These are phyloP conservation scores for Marchantia paleacea DNA, from an alignment of 225 moss, liverwort and hornwort species.

Conservation along the genomic window DNA sequence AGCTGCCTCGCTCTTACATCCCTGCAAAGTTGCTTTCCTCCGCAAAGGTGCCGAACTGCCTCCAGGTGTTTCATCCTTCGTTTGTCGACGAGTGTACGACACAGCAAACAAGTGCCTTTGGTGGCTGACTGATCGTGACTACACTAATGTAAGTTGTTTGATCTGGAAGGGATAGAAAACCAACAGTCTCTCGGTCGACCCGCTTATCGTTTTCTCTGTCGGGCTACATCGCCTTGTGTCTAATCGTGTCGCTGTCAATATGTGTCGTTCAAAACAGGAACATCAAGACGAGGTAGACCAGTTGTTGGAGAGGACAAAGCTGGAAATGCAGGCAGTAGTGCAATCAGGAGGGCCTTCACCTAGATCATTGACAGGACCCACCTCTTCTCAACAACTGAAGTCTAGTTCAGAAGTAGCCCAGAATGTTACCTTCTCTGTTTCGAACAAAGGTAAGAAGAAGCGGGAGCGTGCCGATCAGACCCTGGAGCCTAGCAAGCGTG, in stretches of 20 bases:
- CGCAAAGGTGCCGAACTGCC: conserved; percentile 76
- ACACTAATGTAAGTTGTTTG: conserved; percentile 75
- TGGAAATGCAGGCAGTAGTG: conserved; percentile 99
- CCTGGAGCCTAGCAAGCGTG: conserved; percentile 81
- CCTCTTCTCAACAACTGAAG: conserved; percentile 73
- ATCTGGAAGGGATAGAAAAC: no score
- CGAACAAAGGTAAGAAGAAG: conserved; percentile 79
- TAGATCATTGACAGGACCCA: conserved; percentile 85
- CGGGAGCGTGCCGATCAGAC: conserved; percentile 86
- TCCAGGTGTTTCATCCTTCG: conserved; percentile 65
- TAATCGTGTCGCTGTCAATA: no score
- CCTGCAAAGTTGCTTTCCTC: conserved; percentile 92
- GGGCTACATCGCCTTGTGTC: no score
- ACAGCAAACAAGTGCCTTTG: conserved; percentile 76
- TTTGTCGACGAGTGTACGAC: conserved; percentile 93
- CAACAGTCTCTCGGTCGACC: no score
- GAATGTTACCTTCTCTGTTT: conserved; percentile 64
- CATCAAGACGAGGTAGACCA: conserved; percentile 99
- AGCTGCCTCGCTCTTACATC: conserved; percentile 82
- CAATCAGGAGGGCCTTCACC: conserved; percentile 97
- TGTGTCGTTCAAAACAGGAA: conserved; percentile 52
- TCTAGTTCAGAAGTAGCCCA: conserved; percentile 59
- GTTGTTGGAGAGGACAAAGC: conserved; percentile 96
- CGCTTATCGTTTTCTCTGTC: no score
- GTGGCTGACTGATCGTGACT: conserved; percentile 99